Base-by-base conservation (phyloP, 495 filamentous ascomycete genomes). In the Umbilicaria muhlenbergii region DNA sequence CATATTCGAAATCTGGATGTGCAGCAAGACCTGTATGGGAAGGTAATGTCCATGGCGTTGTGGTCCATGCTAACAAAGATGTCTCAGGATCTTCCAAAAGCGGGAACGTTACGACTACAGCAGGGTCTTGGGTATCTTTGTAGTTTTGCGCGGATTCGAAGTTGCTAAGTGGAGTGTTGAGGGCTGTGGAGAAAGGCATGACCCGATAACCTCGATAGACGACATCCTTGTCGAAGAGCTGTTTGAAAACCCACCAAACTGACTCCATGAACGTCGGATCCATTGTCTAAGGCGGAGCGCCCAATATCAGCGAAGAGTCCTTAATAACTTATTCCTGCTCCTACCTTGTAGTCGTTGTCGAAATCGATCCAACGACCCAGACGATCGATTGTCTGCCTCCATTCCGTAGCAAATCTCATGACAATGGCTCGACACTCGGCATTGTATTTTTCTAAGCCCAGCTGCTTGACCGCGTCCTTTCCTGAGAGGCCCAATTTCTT, bases 301-400 rank as follows among this genome's bases (percentile, higher is more conserved):
- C 24, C 10, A 12, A 10, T 16, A 15, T 14, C 14, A 44, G 18
- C 19, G 15, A 41, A 5, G 14, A 14, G 24, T 16, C 16, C 32
- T 18, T 11, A 12, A 24, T 28, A 38, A 8, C 46, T 1, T n/a
- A 43, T 32, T 7, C 12, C 24, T 0, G 32, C 18, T 34, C 62
- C 43, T 46, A 81, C 81, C 78, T 95, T 95, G 69, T 95, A 95
- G 55, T 94, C 87, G 55, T 93, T 91, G 62, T 96, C 92, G 47
- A 96, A 94, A 63, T 98, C 92, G 52, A 96, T 87, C 91, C 92
- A 98, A 43, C 92, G 82, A 37, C 92, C 91, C 21, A 98, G 64
- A 36, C 91, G 64, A 44, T 94, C 86, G 46, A 98, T 84, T 14
- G 85, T 94, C 47, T 80, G 64, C 44, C 86, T 74, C 92, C 91